These are phyloP conservation scores for Apostasia ramifera DNA, from an alignment of 106 monocot species.

Conservation along the genomic window DNA sequence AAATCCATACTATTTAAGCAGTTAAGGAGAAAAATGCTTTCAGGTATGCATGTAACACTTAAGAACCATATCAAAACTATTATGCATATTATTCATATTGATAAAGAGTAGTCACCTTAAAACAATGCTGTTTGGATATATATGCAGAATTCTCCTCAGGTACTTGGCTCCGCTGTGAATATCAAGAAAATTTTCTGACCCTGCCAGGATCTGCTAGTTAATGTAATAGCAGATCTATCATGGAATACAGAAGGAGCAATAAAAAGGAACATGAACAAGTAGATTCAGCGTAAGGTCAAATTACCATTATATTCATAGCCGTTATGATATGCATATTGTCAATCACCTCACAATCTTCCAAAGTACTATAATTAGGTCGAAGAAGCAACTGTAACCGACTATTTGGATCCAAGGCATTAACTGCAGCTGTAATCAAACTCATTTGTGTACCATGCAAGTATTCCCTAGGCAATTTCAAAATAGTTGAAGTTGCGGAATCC, in stretches of 20 bases:
- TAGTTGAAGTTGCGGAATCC: constrained; percentile 32
- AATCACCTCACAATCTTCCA: constrained; percentile 29
- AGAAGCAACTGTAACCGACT: constrained; percentile 41
- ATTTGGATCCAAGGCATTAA: constrained; percentile 52
- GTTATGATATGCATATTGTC: constrained; percentile 53
- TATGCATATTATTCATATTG: no score
- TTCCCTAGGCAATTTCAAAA: constrained; percentile 51
- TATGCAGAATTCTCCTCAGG: constrained; percentile 65
- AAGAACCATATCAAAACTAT: no score
- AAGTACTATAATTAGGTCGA: constrained; percentile 14
- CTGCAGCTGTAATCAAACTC: constrained; percentile 36
- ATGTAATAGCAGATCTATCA: not conserved
- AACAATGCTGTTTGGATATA: constrained; percentile 68
- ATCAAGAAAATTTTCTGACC: constrained; percentile 21
- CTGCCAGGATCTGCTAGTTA: constrained; percentile 44
- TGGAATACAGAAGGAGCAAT: not conserved
- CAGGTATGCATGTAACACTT: no score
- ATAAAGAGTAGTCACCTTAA: constrained; percentile 46
- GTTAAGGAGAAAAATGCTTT: no score
- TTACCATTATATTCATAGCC: constrained; percentile 69
- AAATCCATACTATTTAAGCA: no score
- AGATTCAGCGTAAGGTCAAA: not conserved
- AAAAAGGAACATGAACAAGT: not conserved
- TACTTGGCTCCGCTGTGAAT: constrained; percentile 40
- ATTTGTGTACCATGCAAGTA: constrained; percentile 39